Evolutionary conservation across 1,284 basidiomycete genomes (phyloP), one percentile per base, ranked within the genome.

Genomic region (Ceratobasidium sp.): DNA sequence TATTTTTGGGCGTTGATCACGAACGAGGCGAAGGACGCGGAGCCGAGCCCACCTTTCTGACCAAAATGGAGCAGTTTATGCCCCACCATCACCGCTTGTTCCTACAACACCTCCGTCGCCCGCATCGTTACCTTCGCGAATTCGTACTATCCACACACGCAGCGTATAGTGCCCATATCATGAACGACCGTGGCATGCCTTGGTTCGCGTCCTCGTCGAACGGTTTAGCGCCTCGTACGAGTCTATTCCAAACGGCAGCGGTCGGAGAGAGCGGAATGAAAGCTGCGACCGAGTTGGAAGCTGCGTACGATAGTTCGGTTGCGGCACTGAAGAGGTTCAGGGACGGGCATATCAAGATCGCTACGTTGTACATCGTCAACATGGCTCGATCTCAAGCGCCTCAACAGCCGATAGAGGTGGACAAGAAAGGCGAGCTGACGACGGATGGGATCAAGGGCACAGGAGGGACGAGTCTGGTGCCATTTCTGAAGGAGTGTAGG

Each of bases 11-110:
- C 33, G 88, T 97, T 47, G 92, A 95, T 81, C 90, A 92, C 94
- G 49, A 69, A 33, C 69, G 65, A 67, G 49, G 68, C 73, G 66
- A 74, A 65, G 26, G 79, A 80, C 79, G 81, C 81, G 80, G 83
- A 81, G 67, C 87, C 87, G 77, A 87, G 78, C 82, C 84, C 33
- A 86, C 86, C 0, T 93, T 96, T 83, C 88, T 96, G 63, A 87
- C 89, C 51, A 90, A 93, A 71, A 96, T 97, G 94, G 90, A 92
- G 80, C 84, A 86, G 13, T 97, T 97, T 86, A 98, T 98, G 96
- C 96, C 96, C 0, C 89, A 90, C 3, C 92, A 94, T 81, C 97
- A 99, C 84, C 92, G 97, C 56, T 87, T 89, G 23, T 99, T 99
- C 86, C 88, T 99, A 49, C 87, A 88, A 58, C 95, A 98, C 81